Percentiles rank a stretch among this genome's conserved stretches.
Evolutionary conservation across 768 basidiomycete genomes (phyloP).

Genomic region (Hortiboletus flavorubellus): DNA sequence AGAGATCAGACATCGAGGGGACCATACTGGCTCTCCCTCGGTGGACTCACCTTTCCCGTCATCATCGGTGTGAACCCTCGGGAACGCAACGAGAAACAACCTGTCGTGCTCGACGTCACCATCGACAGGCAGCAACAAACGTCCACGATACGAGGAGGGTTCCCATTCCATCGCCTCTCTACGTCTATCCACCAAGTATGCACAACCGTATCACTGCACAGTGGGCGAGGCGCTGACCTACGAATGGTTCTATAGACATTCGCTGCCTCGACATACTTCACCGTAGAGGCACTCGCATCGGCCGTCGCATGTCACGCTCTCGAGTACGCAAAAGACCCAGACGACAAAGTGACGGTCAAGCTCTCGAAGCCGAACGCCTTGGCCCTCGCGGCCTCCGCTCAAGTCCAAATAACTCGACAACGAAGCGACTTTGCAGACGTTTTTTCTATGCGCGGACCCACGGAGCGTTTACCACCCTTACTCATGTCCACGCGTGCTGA

Average conservation of each 20-base stretch:
- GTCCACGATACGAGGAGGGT: not conserved
- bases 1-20: slow-evolving; percentile 14
- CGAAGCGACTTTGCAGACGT: slow-evolving; percentile 34
- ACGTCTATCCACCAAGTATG: slow-evolving; percentile 33
- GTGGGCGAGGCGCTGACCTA: not conserved
- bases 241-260: slow-evolving; percentile 39
- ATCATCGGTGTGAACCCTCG: slow-evolving; percentile 67
- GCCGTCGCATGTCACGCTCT: slow-evolving; percentile 49
- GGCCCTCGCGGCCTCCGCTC: slow-evolving; percentile 60
- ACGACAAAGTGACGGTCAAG: slow-evolving; percentile 45
- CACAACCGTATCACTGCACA: not conserved
- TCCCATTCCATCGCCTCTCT: slow-evolving; percentile 22
- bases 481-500: not conserved
- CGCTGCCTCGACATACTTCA: slow-evolving; percentile 48
- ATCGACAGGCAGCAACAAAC: slow-evolving; percentile 15
- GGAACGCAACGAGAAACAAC: slow-evolving; percentile 64
- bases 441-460: not conserved
- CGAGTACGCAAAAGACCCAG: slow-evolving; percentile 16
- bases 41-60: slow-evolving; percentile 46
- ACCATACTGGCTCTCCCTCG: slow-evolving; percentile 25
- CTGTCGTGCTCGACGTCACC: slow-evolving; percentile 51
- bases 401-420: slow-evolving; percentile 55
- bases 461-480: not conserved
- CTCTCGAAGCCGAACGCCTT: slow-evolving; percentile 72
- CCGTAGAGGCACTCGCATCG: slow-evolving; percentile 69